Conservation (phyloP, 1,139 yeast genomes). For the Geotrichum restrictum region DNA sequence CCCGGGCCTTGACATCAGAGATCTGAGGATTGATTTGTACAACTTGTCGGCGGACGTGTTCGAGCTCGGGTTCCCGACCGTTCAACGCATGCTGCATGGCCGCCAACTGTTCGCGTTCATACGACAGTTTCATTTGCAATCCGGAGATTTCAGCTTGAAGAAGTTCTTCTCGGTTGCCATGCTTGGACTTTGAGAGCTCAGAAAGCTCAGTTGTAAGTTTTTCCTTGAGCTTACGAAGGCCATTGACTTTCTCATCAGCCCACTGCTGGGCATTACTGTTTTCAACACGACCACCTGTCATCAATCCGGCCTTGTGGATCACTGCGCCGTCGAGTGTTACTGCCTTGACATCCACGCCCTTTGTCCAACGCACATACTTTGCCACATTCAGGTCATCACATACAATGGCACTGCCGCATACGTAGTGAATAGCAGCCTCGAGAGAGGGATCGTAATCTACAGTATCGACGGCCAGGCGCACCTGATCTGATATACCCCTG, state of each 20-base stretch:
- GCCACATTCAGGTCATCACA: constrained; percentile 72
- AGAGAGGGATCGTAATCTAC: constrained; percentile 64
- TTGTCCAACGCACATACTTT: constrained; percentile 66
- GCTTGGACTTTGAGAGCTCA: constrained; percentile 45
- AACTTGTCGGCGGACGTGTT: constrained; percentile 43
- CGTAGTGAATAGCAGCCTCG: constrained; percentile 77
- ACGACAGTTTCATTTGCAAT: constrained; percentile 54
- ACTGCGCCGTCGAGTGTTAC: constrained; percentile 83
- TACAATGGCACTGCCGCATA: constrained; percentile 76
- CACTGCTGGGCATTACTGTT: constrained; percentile 48
- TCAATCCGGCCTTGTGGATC: constrained; percentile 78
- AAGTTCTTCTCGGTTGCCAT: constrained; percentile 55
- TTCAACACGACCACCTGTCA: constrained; percentile 77
- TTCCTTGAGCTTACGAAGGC: constrained; percentile 57
- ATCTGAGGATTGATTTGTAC: constrained; percentile 25
- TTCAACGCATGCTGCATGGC: constrained; percentile 51
- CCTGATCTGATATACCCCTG: constrained; percentile 54
- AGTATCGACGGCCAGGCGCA: constrained; percentile 62
- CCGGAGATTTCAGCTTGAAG: constrained; percentile 52
- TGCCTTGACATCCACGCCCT: constrained; percentile 57
- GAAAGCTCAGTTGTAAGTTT: constrained; percentile 53
- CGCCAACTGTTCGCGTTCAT: constrained; percentile 49
- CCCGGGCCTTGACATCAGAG: constrained; percentile 22
- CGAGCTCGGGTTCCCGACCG: constrained; percentile 55
- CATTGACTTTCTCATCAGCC: constrained; percentile 70